These are phyloP conservation scores for Daldinia concentrica DNA, from an alignment of 495 filamentous ascomycete genomes.

Conservation along the genomic window DNA sequence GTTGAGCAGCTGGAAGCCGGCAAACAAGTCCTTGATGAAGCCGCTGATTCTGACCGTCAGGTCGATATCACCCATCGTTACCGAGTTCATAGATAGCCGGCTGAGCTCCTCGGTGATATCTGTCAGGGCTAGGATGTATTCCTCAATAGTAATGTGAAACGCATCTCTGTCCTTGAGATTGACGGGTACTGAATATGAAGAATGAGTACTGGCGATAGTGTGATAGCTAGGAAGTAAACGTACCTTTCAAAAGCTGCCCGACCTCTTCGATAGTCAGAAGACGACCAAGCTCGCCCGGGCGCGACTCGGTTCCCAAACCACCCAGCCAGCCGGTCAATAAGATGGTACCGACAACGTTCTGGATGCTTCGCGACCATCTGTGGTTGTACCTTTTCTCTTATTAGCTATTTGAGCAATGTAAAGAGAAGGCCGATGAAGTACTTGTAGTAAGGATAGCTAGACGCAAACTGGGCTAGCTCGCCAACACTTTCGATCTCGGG, in stretches of 20 bases:
- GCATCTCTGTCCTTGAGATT: slow-evolving; percentile 89
- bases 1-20: slow-evolving; percentile 95
- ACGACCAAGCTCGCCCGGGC: slow-evolving; percentile 58
- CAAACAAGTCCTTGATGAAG: slow-evolving; percentile 95
- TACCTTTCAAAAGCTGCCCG: slow-evolving; percentile 77
- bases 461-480: slow-evolving; percentile 74
- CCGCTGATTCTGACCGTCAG: slow-evolving; percentile 84
- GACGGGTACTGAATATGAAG: slow-evolving; percentile 74
- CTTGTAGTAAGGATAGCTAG: slow-evolving; percentile 94
- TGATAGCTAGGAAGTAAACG: slow-evolving; percentile 29
- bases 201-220: slow-evolving; percentile 15
- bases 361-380: slow-evolving; percentile 83
- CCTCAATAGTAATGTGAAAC: slow-evolving; percentile 96
- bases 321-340: slow-evolving; percentile 82
- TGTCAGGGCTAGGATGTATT: slow-evolving; percentile 89
- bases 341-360: slow-evolving; percentile 79
- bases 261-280: slow-evolving; percentile 91
- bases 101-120: slow-evolving; percentile 89
- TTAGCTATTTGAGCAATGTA: slow-evolving; percentile 8
- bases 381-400: slow-evolving; percentile 69
- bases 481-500: slow-evolving; percentile 64
- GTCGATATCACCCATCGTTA: slow-evolving; percentile 88
- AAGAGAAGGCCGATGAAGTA: slow-evolving; percentile 35
- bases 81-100: slow-evolving; percentile 92
- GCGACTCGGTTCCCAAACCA: slow-evolving; percentile 58